A percentile compares a stretch with the other conserved stretches of the same genome.
Evolutionary conservation across 805 yeast genomes (phyloP).

Genomic region (Candida sanyiensis): DNA sequence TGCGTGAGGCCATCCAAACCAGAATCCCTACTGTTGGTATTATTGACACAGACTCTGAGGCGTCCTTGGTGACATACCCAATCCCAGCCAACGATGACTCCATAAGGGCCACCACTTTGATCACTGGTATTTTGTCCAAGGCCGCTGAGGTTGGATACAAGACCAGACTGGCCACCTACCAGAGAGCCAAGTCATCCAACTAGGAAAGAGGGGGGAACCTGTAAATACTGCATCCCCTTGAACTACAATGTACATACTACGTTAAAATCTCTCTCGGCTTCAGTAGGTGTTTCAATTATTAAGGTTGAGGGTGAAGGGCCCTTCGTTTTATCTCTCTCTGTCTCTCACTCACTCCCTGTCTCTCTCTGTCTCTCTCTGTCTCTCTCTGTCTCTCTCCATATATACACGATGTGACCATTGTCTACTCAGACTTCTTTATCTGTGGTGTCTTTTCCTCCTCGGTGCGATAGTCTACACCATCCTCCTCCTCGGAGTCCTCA

Average conservation of each 20-base stretch:
- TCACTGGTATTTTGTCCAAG: slow-evolving; percentile 76
- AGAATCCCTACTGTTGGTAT: slow-evolving; percentile 92
- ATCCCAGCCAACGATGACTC: slow-evolving; percentile 97
- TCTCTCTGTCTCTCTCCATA: too few relatives aligned
- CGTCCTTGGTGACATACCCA: slow-evolving; percentile 84
- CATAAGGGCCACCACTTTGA: slow-evolving; percentile 68
- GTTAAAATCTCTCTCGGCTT: too few relatives aligned
- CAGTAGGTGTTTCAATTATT: background rate
- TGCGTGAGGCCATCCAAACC: slow-evolving; percentile 73
- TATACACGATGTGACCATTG: too few relatives aligned
- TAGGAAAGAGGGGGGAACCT: background rate
- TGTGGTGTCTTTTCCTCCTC: background rate
- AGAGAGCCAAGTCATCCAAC: slow-evolving; percentile 3
- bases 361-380: too few relatives aligned
- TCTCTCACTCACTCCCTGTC: too few relatives aligned
- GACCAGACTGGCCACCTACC: slow-evolving; percentile 18
- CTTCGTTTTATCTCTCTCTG: too few relatives aligned
- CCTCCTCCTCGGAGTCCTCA: slow-evolving; percentile 53
- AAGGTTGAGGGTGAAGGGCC: background rate
- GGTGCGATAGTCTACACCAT: slow-evolving; percentile 4
- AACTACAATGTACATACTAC: slow-evolving; percentile 6
- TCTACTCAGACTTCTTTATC: background rate
- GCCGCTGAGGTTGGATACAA: slow-evolving; percentile 79
- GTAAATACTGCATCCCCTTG: slow-evolving; percentile 10
- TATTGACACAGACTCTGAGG: slow-evolving; percentile 91